Base-by-base conservation (phyloP, 2,329 filamentous ascomycete genomes). In the Mollisiaceae sp. region DNA sequence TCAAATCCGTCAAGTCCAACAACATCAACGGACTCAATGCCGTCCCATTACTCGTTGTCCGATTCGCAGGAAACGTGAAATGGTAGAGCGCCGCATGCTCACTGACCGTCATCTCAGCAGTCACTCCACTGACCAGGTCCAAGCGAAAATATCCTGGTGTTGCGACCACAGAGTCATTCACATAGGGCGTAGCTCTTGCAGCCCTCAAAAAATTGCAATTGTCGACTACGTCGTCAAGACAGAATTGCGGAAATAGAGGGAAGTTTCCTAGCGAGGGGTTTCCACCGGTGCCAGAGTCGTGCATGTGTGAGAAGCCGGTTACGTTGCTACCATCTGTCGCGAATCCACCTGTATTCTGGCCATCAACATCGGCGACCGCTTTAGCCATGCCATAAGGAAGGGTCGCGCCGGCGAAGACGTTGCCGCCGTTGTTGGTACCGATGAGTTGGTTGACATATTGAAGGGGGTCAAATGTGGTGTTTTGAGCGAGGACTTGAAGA, bases 81-180 rank as follows among this genome's bases (percentile, higher is more conserved):
- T 82, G 81, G 75, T 91, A 91, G 1, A 92, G 74, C 5, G 88
- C 86, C 1, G 87, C 82, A 70, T 86, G 87, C 24, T 88, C 83
- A 0, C 87, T 83, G 0, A 85, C 82, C 0, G 89, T 91, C 85
- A 91, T 91, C 68, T 91, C 89, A 1, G 85, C 86, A 15, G 79
- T 77, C 56, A 91, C 81, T 0, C 84, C 83, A 57, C 81, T 84
- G 36, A 81, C 78, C 36, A 92, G 75, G 0, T 81, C 82, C 59
- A 91, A 82, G 47, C 82, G 80, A 71, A 91, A 92, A 69, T 88
- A 88, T 0, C 90, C 89, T 0, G 89, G 89, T 12, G 80, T 80
- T 1, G 89, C 86, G 4, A 81, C 77, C 1, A 89, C 83, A 6
- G 78, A 84, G 1, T 78, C 77, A 35, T 82, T 77, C 24, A 80